Evolutionary conservation across 768 basidiomycete genomes (phyloP).

Genomic region (Agaricus sinodeliciosus): DNA sequence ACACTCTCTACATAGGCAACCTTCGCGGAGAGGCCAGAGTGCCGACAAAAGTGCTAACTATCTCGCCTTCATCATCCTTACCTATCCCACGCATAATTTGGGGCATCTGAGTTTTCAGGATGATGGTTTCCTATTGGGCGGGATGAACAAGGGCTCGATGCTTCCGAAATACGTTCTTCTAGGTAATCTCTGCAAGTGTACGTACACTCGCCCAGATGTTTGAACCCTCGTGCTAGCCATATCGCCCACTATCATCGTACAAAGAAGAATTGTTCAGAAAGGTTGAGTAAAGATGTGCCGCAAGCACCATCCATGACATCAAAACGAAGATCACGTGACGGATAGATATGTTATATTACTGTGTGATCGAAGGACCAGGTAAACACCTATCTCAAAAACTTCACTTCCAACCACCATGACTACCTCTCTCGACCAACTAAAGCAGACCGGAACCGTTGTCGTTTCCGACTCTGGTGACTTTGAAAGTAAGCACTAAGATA

Average conservation of each 20-base stretch:
- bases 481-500: conserved; percentile 45
- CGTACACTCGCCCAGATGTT: neutral
- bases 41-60: neutral
- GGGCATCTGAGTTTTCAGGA: neutral
- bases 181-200: no score
- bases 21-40: no score
- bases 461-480: conserved; percentile 98
- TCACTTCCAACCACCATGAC: conserved; percentile 48
- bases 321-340: neutral
- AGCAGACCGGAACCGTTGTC: conserved; percentile 90
- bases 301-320: conserved; percentile 2
- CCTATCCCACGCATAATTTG: neutral
- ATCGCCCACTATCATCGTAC: no score
- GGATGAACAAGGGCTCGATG: neutral
- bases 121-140: neutral
- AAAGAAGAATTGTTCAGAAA: no score
- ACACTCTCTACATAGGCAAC: neutral
- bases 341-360: neutral
- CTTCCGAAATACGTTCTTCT: no score
- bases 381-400: neutral
- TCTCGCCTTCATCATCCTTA: neutral
- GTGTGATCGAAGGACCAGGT: neutral
- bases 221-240: neutral
- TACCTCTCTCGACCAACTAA: conserved; percentile 77
- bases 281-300: neutral